Percentiles rank a stretch among this genome's conserved stretches.
phyloP scores from a whole-genome alignment of 2,329 filamentous ascomycete genomes.

The Verticillium zaregamsianum region DNA sequence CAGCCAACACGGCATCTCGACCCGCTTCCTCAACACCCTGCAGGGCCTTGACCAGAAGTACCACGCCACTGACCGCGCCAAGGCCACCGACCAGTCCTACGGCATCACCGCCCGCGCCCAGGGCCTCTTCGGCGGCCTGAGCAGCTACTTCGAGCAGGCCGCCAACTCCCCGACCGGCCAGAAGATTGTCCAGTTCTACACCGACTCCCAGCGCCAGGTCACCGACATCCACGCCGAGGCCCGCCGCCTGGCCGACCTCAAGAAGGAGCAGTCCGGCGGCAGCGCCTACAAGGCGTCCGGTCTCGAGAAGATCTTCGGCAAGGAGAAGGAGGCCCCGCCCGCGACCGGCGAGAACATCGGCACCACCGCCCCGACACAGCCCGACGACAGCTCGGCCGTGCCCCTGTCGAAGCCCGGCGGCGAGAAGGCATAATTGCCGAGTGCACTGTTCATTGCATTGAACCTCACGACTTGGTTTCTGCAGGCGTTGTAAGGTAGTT shows the following conservation, averaged over 20 bases:
- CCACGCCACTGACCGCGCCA: slow-evolving; percentile 82
- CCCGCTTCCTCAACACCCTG: slow-evolving; percentile 73
- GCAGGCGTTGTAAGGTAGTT: neutral
- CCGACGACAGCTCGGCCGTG: slow-evolving; percentile 9
- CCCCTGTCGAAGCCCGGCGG: slow-evolving; percentile 14
- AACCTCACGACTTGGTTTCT: neutral
- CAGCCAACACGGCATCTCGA: slow-evolving; percentile 80
- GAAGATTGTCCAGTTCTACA: slow-evolving; percentile 85
- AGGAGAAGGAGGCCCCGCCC: slow-evolving; percentile 52
- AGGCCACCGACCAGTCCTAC: slow-evolving; percentile 79
- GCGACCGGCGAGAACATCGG: slow-evolving; percentile 40
- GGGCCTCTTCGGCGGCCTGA: slow-evolving; percentile 59
- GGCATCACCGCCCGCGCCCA: slow-evolving; percentile 72
- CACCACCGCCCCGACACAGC: slow-evolving; percentile 10
- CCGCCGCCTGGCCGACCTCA: slow-evolving; percentile 79
- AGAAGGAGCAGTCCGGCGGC: slow-evolving; percentile 61
- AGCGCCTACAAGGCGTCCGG: slow-evolving; percentile 57
- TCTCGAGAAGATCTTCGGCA: slow-evolving; percentile 54
- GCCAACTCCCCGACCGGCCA: slow-evolving; percentile 81
- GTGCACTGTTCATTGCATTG: neutral
- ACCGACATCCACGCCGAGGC: slow-evolving; percentile 93
- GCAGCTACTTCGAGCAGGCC: slow-evolving; percentile 94
- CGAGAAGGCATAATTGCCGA: slow-evolving; percentile 14
- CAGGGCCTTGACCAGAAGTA: slow-evolving; percentile 77
- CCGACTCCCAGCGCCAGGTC: slow-evolving; percentile 79